phyloP scores from a whole-genome alignment of 2,329 filamentous ascomycete species.

The Neobulgaria alba region DNA sequence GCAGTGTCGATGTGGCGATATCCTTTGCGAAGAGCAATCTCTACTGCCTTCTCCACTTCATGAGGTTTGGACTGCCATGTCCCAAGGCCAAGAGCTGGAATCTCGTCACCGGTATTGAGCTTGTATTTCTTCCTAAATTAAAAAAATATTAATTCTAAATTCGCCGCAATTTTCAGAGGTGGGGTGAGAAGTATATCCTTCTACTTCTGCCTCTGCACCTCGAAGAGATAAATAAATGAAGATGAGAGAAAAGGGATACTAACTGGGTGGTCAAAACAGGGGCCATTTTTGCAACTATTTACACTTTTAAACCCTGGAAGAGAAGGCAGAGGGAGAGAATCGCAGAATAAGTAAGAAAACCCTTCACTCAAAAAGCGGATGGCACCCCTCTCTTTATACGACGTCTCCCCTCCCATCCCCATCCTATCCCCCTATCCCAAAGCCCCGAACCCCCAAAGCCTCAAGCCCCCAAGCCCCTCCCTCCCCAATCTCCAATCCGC shows the following conservation, averaged over 20 bases:
- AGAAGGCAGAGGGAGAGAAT: not conserved
- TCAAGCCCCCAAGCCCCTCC: not conserved
- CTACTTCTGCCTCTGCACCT: too few relatives aligned
- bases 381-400: too few relatives aligned
- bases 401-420: too few relatives aligned
- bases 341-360: not conserved
- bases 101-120: conserved; percentile 69
- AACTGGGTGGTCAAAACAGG: not conserved
- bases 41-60: conserved; percentile 63
- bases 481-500: not conserved
- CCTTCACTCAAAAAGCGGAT: not conserved
- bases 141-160: too few relatives aligned
- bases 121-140: conserved; percentile 48
- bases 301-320: not conserved
- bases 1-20: conserved; percentile 69
- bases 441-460: too few relatives aligned
- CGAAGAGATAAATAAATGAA: too few relatives aligned
- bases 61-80: conserved; percentile 67
- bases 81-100: conserved; percentile 67
- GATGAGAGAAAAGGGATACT: conserved; percentile 11
- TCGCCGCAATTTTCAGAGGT: too few relatives aligned
- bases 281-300: not conserved
- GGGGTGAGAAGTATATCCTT: too few relatives aligned
- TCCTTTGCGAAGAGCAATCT: conserved; percentile 56
- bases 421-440: too few relatives aligned